A percentile compares a stretch with the other conserved stretches of the same genome.
These are phyloP conservation scores for Syncephalis plumigaleata DNA, from an alignment of 371 early-diverging fungal species.

Conservation along the genomic window DNA sequence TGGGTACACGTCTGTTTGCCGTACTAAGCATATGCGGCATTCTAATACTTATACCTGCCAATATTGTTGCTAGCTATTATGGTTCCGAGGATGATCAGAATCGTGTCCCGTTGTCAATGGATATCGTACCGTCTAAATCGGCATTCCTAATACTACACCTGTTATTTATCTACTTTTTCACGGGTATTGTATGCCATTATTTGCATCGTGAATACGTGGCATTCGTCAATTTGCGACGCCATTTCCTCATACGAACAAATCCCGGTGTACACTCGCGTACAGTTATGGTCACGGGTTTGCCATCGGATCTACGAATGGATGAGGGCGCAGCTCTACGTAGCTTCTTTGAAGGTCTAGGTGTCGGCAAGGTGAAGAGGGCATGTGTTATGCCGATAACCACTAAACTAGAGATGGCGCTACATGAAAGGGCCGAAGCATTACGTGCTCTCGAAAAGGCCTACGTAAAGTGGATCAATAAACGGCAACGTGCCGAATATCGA, in stretches of 20 bases:
- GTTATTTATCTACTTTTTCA: conserved; percentile 29
- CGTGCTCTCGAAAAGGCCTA: too few relatives aligned
- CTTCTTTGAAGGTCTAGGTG: conserved; percentile 24
- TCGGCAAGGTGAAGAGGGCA: conserved; percentile 9
- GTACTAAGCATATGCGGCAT: neutral
- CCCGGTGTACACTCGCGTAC: conserved; percentile 24
- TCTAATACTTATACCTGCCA: too few relatives aligned
- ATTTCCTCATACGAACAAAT: conserved; percentile 18
- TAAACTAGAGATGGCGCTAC: too few relatives aligned
- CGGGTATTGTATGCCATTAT: conserved; percentile 26
- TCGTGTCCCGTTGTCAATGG: too few relatives aligned
- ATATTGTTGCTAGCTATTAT: too few relatives aligned
- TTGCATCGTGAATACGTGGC: conserved; percentile 26
- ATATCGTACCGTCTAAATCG: too few relatives aligned
- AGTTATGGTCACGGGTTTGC: conserved; percentile 24
- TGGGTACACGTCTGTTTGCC: neutral
- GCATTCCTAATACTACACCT: conserved; percentile 20
- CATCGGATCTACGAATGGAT: conserved; percentile 20
- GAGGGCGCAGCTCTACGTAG: conserved; percentile 16
- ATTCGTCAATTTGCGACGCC: conserved; percentile 23
- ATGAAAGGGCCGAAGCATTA: too few relatives aligned
- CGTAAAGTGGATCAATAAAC: too few relatives aligned
- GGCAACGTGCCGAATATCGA: too few relatives aligned
- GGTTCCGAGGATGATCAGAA: too few relatives aligned
- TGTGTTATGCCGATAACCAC: too few relatives aligned